These are phyloP conservation scores for Gonium pectorale DNA, from an alignment of 139 green algal genomes.

Conservation along the genomic window DNA sequence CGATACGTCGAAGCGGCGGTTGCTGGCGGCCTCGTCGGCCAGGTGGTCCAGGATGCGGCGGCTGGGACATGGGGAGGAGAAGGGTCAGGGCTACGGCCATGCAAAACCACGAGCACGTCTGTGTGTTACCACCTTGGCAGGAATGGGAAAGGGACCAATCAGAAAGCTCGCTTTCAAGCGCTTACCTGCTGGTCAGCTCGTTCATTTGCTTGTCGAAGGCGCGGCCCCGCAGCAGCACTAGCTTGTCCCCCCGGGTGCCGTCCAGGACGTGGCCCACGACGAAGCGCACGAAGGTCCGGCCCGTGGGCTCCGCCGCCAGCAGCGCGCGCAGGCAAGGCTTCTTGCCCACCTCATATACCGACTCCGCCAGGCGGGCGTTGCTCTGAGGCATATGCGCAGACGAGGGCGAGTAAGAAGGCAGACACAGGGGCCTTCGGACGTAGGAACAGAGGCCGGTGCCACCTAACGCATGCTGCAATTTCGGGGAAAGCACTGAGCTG, in stretches of 20 bases:
- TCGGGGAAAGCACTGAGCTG: too few relatives aligned
- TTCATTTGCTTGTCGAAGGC: slow-evolving; percentile 32
- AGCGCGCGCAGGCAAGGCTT: slow-evolving; percentile 23
- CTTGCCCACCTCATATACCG: slow-evolving; percentile 26
- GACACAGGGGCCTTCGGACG: background rate
- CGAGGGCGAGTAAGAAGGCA: background rate
- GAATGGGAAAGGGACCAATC: background rate
- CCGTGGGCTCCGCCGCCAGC: background rate
- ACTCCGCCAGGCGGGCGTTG: slow-evolving; percentile 17
- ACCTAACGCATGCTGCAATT: too few relatives aligned
- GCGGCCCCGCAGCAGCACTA: slow-evolving; percentile 35
- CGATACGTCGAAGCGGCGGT: slow-evolving; percentile 35
- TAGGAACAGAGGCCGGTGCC: too few relatives aligned
- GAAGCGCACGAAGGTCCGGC: slow-evolving; percentile 24
- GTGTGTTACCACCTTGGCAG: background rate
- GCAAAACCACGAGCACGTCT: background rate
- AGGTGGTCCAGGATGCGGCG: slow-evolving; percentile 40
- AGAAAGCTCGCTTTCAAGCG: too few relatives aligned
- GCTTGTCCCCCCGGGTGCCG: slow-evolving; percentile 21
- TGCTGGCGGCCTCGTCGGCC: slow-evolving; percentile 8
- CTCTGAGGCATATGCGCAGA: too few relatives aligned
- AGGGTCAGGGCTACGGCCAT: background rate
- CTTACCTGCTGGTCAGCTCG: slow-evolving; percentile 21
- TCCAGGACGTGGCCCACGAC: slow-evolving; percentile 20
- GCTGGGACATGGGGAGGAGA: background rate